Base-by-base conservation (phyloP, 257 asterid genomes). In the Solanum habrochaites region DNA sequence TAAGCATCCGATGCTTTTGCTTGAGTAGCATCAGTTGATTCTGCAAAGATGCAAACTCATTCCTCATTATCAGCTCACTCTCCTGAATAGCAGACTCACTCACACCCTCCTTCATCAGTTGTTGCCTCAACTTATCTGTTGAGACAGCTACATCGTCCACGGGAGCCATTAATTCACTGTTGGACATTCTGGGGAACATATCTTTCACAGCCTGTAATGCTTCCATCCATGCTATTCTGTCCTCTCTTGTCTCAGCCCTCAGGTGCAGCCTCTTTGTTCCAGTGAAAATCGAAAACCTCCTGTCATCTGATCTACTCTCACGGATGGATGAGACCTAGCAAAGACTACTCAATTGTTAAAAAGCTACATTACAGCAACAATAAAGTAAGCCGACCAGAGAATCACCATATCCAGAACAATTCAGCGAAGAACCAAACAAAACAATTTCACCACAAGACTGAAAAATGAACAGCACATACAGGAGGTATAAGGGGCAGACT, bases 181-280 rank as follows among this genome's bases (percentile, higher is more conserved):
- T 95, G 87, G 99, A 97, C 89, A 97, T 91, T 91, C 99, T 95
- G 2, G 99, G 99, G 86, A 94, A 97, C 96, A 95, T 91, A 88
- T 93, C 98, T 91, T 97, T 97, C 88, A 95, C 95, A 75, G 99
- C 96, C 87, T 92, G 97, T 90, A 97, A 90, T 58, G 98, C 98
- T 86, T 95, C 99, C 93, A 94, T 84, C 99, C 99, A 97, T 66
- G 97, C 90, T 11, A 88, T 70, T 85, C 94, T 90, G 88, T 95
- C 98, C 84, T 97, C 98, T 89, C 97, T 91, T 32, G 91, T 93
- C 87, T 97, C 98, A 40, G 99, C 98, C 92, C 98, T 94, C 83
- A 97, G 89, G 89, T 94, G 98, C 87, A 97, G 93, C 90, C 93
- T 94, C 93, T 95, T 97, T 42, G 99, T 97, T 83, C 99, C 99